phyloP scores from a whole-genome alignment of 192 early-diverging fungal genomes.

The Coemansia sp. region DNA sequence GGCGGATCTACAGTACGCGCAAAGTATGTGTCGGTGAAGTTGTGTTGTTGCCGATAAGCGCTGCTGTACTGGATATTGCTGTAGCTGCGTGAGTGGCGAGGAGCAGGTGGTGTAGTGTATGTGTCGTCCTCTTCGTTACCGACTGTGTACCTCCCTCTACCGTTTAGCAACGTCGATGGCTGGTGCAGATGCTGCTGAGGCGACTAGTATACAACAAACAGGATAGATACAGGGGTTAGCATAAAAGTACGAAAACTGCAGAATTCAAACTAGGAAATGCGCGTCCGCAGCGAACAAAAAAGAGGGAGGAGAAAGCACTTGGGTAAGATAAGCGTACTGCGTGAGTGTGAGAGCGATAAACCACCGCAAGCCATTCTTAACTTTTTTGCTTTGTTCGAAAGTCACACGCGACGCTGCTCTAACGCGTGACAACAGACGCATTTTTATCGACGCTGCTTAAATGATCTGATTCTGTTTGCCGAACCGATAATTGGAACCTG shows the following conservation, averaged over 20 bases:
- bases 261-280: not conserved
- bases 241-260: not conserved
- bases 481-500: too few relatives aligned
- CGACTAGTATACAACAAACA: not conserved
- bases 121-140: not conserved
- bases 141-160: not conserved
- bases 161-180: slow-evolving; percentile 3
- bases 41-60: not conserved
- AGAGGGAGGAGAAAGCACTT: not conserved
- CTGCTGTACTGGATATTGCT: slow-evolving; percentile 7
- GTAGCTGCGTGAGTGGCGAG: slow-evolving; percentile 23
- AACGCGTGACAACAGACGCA: slow-evolving; percentile 3
- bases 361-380: not conserved
- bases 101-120: slow-evolving; percentile 4
- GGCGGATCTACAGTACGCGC: not conserved
- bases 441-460: too few relatives aligned
- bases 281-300: not conserved
- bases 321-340: too few relatives aligned
- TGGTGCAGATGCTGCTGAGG: not conserved
- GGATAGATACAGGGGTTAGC: not conserved
- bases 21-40: slow-evolving; percentile 6
- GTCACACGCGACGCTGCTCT: slow-evolving; percentile 1
- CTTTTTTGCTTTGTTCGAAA: not conserved
- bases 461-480: too few relatives aligned
- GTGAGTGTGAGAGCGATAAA: not conserved